Evolutionary conservation across 805 yeast species (phyloP).

Genomic region (Kuraishia hungarica): DNA sequence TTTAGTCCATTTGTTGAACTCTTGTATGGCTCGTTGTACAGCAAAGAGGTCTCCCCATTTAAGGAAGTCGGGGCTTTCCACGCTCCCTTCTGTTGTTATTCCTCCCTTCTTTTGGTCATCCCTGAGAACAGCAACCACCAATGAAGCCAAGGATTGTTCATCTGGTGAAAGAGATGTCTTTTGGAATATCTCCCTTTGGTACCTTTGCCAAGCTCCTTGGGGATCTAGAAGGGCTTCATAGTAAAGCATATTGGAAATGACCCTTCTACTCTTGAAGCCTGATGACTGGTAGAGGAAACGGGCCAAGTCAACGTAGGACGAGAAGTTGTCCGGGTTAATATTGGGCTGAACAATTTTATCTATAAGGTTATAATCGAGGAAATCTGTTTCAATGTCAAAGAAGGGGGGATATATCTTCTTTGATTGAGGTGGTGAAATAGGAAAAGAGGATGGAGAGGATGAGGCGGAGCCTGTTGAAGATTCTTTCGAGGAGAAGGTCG

Average conservation of each 20-base stretch:
- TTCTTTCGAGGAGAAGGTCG: too few relatives aligned
- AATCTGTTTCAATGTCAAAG: background rate
- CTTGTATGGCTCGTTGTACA: slow-evolving; percentile 50
- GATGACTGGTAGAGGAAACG: background rate
- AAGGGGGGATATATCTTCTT: background rate
- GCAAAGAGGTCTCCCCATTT: slow-evolving; percentile 47
- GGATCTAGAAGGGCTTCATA: slow-evolving; percentile 26
- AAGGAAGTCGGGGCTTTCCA: background rate
- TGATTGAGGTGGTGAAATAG: too few relatives aligned
- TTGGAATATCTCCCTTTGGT: slow-evolving; percentile 9
- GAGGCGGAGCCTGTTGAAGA: background rate
- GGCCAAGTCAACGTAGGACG: background rate
- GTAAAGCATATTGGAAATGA: slow-evolving; percentile 9
- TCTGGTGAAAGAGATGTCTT: slow-evolving; percentile 17
- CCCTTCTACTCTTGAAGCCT: background rate
- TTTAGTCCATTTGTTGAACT: slow-evolving; percentile 36
- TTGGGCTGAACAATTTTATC: background rate
- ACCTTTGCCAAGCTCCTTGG: slow-evolving; percentile 17
- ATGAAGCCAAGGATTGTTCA: slow-evolving; percentile 26
- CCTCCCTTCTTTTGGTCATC: slow-evolving; percentile 7
- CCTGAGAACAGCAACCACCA: slow-evolving; percentile 40
- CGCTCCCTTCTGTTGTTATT: slow-evolving; percentile 8
- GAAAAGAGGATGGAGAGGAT: background rate
- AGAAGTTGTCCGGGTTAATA: background rate
- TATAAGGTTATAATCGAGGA: background rate